A percentile compares a stretch with the other conserved stretches of the same genome.
phyloP scores from a whole-genome alignment of 108 stramenopile genomes.

The Skeletonema marinoi region DNA sequence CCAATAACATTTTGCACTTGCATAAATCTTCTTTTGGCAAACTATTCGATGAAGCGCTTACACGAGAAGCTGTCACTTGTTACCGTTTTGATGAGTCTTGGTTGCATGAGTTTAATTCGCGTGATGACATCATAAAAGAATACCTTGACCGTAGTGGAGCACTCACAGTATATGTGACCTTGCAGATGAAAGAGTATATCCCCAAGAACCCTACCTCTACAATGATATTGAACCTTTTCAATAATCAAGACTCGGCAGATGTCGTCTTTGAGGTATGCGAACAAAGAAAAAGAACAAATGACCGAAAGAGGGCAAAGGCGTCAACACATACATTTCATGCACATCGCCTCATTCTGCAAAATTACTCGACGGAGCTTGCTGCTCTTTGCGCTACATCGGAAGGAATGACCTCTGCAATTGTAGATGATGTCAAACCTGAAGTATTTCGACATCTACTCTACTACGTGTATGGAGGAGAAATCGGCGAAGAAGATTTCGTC shows the following conservation, averaged over 20 bases:
- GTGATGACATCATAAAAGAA: no score
- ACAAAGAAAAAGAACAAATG: no score
- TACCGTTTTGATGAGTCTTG: no score
- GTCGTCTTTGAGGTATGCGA: neutral
- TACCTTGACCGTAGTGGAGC: neutral
- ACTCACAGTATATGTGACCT: neutral
- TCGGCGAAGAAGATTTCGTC: neutral
- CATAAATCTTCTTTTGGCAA: no score
- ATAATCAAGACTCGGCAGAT: neutral
- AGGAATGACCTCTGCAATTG: neutral
- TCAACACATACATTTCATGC: neutral
- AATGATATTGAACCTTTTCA: neutral
- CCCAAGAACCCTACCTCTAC: neutral
- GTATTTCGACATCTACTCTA: neutral
- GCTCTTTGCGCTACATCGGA: neutral
- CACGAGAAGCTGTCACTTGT: neutral
- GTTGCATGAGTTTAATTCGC: no score
- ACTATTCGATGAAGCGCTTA: no score
- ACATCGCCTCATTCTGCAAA: conserved; percentile 2
- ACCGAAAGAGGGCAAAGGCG: neutral
- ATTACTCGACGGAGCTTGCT: neutral
- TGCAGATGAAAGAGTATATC: neutral
- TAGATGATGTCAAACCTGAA: neutral
- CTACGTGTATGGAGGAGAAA: conserved; percentile 1
- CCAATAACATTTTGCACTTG: no score